Conservation (phyloP, 306 rosid species). For the Rosa persica region DNA sequence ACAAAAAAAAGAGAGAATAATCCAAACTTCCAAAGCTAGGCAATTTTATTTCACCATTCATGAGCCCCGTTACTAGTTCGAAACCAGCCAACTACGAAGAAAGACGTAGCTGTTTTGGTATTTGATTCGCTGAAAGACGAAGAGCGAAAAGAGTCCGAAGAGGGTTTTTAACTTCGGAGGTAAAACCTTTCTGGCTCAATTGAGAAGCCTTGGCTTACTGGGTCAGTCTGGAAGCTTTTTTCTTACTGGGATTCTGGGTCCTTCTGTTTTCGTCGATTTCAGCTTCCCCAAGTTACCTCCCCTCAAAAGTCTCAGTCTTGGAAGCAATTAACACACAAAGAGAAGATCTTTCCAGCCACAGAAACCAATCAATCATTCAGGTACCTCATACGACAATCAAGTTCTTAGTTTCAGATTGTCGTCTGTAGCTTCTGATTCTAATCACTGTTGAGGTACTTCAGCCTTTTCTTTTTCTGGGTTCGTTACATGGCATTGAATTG, state of each 20-base stretch:
- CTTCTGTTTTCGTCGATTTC: not conserved
- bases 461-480: not conserved
- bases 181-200: not conserved
- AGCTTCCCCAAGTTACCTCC: not conserved
- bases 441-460: not conserved
- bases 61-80: too few relatives aligned
- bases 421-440: not conserved
- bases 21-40: too few relatives aligned
- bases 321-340: not conserved
- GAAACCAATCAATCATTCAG: slow-evolving; percentile 12
- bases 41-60: too few relatives aligned
- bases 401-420: not conserved
- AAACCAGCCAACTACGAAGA: too few relatives aligned
- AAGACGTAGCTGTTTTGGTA: too few relatives aligned
- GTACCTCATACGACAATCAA: not conserved
- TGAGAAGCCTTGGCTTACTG: not conserved
- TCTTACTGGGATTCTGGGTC: not conserved
- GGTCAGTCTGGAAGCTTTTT: not conserved
- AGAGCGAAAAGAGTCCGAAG: too few relatives aligned
- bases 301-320: slow-evolving; percentile 1
- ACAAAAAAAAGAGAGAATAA: too few relatives aligned
- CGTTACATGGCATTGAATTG: not conserved
- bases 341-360: not conserved
- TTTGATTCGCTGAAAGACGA: too few relatives aligned
- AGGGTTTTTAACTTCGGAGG: too few relatives aligned